These are phyloP conservation scores for Pythium chondricola DNA, from an alignment of 352 stramenopile species.

Conservation along the genomic window DNA sequence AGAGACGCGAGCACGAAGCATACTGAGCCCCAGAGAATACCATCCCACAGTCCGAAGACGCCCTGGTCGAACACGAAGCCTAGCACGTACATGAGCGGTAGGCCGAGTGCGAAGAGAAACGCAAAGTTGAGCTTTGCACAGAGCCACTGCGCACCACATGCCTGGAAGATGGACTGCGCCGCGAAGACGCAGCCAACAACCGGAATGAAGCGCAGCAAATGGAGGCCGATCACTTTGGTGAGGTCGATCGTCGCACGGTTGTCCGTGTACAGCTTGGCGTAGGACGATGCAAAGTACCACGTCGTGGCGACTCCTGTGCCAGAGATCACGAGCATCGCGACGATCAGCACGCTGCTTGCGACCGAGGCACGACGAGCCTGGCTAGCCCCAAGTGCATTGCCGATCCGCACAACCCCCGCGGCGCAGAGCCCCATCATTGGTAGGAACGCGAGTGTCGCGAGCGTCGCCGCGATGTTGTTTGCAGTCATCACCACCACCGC, in stretches of 20 bases:
- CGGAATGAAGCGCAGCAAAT: conserved; percentile 28
- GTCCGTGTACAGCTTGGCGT: conserved; percentile 32
- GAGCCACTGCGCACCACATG: conserved; percentile 42
- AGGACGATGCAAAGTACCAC: conserved; percentile 24
- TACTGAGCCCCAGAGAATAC: conserved; percentile 40
- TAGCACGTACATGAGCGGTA: conserved; percentile 37
- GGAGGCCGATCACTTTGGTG: conserved; percentile 24
- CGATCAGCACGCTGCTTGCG: conserved; percentile 30
- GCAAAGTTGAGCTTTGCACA: conserved; percentile 47
- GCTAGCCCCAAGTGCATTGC: conserved; percentile 49
- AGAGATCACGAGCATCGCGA: conserved; percentile 22
- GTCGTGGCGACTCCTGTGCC: conserved; percentile 24
- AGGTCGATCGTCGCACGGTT: conserved; percentile 23
- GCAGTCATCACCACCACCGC: conserved; percentile 39
- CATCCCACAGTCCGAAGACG: conserved; percentile 47
- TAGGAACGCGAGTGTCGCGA: conserved; percentile 45
- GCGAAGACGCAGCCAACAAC: conserved; percentile 33
- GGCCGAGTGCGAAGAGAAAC: conserved; percentile 40
- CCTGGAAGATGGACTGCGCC: conserved; percentile 35
- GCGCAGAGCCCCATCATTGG: conserved; percentile 39
- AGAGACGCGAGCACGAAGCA: conserved; percentile 30
- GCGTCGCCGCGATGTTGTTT: conserved; percentile 43
- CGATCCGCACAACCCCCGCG: conserved; percentile 45
- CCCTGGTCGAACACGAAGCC: conserved; percentile 33
- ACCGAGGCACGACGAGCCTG: conserved; percentile 33